phyloP scores from a whole-genome alignment of 345 rosid genomes.

The Erucastrum elatum region DNA sequence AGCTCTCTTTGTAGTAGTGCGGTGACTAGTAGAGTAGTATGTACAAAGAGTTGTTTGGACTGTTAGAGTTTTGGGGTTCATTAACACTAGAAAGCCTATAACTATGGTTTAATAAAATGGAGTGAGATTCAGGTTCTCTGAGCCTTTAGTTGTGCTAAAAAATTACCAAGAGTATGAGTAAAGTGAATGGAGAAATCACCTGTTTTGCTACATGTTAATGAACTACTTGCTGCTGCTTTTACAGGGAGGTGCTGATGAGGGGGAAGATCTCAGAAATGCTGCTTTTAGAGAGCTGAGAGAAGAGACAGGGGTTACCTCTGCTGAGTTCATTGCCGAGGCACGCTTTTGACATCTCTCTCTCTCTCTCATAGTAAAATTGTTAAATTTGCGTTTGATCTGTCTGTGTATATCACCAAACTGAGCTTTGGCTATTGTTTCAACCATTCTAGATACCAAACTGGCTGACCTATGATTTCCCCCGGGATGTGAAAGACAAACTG shows the following conservation, averaged over 20 bases:
- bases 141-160: not conserved
- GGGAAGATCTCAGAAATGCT: slow-evolving; percentile 66
- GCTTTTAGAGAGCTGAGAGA: slow-evolving; percentile 76
- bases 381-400: not conserved
- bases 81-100: no score
- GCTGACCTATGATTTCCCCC: slow-evolving; percentile 75
- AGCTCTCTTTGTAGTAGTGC: not conserved
- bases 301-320: slow-evolving; percentile 76
- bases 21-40: not conserved
- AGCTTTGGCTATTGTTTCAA: not conserved
- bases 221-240: not conserved
- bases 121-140: not conserved
- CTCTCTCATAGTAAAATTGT: slow-evolving; percentile 23
- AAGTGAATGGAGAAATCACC: not conserved
- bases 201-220: not conserved
- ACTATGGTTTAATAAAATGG: slow-evolving; percentile 8
- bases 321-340: slow-evolving; percentile 75
- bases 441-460: slow-evolving; percentile 65
- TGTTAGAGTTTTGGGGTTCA: no score
- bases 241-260: slow-evolving; percentile 77
- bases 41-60: not conserved
- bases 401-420: no score
- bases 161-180: not conserved
- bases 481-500: slow-evolving; percentile 47
- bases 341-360: slow-evolving; percentile 32